Conservation (phyloP, 1,284 basidiomycete genomes). For the Phenoliferia sp. region DNA sequence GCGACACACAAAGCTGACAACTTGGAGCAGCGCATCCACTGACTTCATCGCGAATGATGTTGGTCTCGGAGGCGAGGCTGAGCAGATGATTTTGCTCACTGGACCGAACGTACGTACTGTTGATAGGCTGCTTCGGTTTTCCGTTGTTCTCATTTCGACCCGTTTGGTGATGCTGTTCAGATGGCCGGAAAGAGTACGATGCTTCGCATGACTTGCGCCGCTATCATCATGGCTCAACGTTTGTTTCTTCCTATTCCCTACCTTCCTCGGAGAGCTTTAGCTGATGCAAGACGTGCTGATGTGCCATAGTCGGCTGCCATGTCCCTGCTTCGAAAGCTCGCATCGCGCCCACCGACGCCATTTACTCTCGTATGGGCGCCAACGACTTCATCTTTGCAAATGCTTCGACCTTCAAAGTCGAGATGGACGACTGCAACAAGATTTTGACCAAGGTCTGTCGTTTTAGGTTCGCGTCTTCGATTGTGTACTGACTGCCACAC, state of each 20-base stretch:
- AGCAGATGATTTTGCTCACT: conserved; percentile 81
- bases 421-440: conserved; percentile 67
- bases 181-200: conserved; percentile 46
- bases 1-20: conserved; percentile 38
- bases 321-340: conserved; percentile 82
- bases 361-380: conserved; percentile 97
- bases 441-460: conserved; percentile 54
- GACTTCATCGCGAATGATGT: conserved; percentile 95
- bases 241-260: not conserved
- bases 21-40: conserved; percentile 38
- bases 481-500: not conserved
- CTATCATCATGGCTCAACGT: conserved; percentile 37
- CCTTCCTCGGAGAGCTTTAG: not conserved
- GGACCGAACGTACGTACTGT: conserved; percentile 73
- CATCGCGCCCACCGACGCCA: conserved; percentile 83
- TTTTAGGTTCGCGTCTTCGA: not conserved
- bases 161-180: conserved; percentile 6
- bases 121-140: too few relatives aligned
- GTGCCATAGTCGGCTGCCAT: conserved; percentile 80
- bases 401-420: conserved; percentile 92
- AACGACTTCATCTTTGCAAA: conserved; percentile 94
- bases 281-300: not conserved
- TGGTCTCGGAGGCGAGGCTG: conserved; percentile 67
- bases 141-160: not conserved
- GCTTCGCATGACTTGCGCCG: conserved; percentile 78